These are phyloP conservation scores for Gelatoporia subvermispora DNA, from an alignment of 768 basidiomycete species.

Conservation along the genomic window DNA sequence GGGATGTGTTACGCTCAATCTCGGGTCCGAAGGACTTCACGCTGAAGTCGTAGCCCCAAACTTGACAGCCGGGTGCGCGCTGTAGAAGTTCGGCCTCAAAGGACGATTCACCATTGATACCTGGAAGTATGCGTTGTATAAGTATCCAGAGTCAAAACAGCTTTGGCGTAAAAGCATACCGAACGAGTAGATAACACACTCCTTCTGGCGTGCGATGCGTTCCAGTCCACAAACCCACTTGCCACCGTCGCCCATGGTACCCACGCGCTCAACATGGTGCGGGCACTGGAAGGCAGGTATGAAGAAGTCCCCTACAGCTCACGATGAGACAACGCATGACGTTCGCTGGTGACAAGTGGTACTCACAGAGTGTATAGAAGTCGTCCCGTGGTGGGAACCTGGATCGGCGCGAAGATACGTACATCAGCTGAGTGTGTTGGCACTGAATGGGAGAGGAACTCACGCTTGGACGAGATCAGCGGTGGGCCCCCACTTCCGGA, in stretches of 20 bases:
- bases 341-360: not conserved
- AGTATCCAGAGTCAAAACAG: too few relatives aligned
- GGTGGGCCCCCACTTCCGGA: conserved; percentile 50
- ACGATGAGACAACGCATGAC: not conserved
- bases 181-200: conserved; percentile 45
- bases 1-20: conserved; percentile 25
- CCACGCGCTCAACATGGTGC: conserved; percentile 40
- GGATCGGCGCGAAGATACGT: not conserved
- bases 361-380: conserved; percentile 15
- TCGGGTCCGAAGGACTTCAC: conserved; percentile 40
- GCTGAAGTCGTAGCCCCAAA: conserved; percentile 39
- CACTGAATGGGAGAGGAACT: conserved; percentile 14
- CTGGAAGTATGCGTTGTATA: conserved; percentile 16
- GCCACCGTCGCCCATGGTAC: conserved; percentile 47
- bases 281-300: conserved; percentile 43
- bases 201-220: conserved; percentile 33
- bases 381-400: conserved; percentile 15
- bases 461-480: conserved; percentile 44
- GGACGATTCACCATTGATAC: conserved; percentile 43
- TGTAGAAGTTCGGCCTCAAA: conserved; percentile 43
- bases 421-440: not conserved
- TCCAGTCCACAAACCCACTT: conserved; percentile 49
- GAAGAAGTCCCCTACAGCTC: conserved; percentile 49
- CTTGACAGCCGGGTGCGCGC: conserved; percentile 32
- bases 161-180: too few relatives aligned